phyloP scores from a whole-genome alignment of 2,329 filamentous ascomycete species.

The Beauveria rudraprayagi region DNA sequence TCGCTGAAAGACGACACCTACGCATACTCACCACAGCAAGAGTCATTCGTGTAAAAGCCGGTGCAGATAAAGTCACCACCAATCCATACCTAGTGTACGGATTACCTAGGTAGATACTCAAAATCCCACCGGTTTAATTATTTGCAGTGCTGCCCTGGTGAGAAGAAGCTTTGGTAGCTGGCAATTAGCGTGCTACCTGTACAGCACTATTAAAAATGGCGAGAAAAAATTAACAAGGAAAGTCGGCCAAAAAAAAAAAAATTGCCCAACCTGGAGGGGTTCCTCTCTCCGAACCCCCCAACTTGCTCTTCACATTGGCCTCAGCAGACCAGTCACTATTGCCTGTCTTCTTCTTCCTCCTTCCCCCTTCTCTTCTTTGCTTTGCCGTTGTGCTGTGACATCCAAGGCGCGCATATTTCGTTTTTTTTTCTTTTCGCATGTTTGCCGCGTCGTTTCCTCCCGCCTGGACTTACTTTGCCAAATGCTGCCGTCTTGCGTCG shows the following conservation, averaged over 20 bases:
- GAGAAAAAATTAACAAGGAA: background rate
- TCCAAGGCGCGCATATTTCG: background rate
- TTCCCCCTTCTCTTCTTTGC: constrained; percentile 10
- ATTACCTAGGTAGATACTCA: no score
- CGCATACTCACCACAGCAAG: background rate
- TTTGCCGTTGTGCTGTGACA: background rate
- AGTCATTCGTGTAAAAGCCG: background rate
- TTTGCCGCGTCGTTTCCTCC: background rate
- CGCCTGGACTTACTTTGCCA: background rate
- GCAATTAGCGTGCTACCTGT: no score
- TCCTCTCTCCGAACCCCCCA: background rate
- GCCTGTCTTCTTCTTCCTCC: constrained; percentile 11
- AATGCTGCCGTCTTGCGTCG: constrained; percentile 3
- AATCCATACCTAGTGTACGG: no score
- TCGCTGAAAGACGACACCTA: background rate
- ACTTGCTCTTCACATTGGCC: constrained; percentile 11
- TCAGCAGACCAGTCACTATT: constrained; percentile 1
- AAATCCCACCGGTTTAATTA: background rate
- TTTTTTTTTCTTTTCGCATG: background rate
- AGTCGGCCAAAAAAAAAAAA: background rate
- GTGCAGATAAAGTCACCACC: no score
- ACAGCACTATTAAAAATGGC: no score
- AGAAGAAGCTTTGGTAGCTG: background rate
- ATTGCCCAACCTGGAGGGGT: constrained; percentile 3
- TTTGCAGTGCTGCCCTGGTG: background rate